phyloP scores from a whole-genome alignment of 2,329 filamentous ascomycete species.

The Stachybotrys chlorohalonatus region DNA sequence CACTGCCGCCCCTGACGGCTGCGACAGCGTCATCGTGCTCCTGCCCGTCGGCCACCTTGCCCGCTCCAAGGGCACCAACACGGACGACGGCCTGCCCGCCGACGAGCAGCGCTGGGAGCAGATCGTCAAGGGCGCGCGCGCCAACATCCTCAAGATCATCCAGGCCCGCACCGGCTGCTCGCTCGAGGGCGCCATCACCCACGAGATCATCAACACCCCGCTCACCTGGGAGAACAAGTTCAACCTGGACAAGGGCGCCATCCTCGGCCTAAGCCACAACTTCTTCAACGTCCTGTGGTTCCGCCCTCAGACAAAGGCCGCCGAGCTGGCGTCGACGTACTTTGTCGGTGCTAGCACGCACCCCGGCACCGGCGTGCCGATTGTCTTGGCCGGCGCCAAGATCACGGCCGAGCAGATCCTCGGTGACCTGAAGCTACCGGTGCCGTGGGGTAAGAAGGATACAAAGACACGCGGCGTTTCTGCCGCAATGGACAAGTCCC shows the following conservation, averaged over 20 bases:
- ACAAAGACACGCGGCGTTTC: conserved; percentile 1
- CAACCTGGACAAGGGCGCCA: conserved; percentile 68
- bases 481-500: conserved; percentile 3
- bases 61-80: conserved; percentile 26
- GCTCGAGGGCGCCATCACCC: conserved; percentile 35
- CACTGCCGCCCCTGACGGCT: conserved; percentile 54
- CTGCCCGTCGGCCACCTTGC: conserved; percentile 64
- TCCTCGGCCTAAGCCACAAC: conserved; percentile 60
- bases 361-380: conserved; percentile 67
- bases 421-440: conserved; percentile 13
- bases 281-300: conserved; percentile 68
- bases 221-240: conserved; percentile 55
- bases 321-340: conserved; percentile 44
- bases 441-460: conserved; percentile 1
- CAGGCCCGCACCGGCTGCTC: conserved; percentile 49
- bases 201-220: conserved; percentile 60
- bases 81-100: conserved; percentile 20
- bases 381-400: conserved; percentile 60
- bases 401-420: conserved; percentile 40
- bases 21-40: conserved; percentile 59
- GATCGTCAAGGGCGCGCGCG: conserved; percentile 50
- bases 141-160: conserved; percentile 53
- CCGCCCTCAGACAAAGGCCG: conserved; percentile 48
- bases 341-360: conserved; percentile 71
- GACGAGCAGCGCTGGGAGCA: conserved; percentile 49